phyloP scores from a whole-genome alignment of 805 yeast genomes.

The Wickerhamomyces ciferrii region DNA sequence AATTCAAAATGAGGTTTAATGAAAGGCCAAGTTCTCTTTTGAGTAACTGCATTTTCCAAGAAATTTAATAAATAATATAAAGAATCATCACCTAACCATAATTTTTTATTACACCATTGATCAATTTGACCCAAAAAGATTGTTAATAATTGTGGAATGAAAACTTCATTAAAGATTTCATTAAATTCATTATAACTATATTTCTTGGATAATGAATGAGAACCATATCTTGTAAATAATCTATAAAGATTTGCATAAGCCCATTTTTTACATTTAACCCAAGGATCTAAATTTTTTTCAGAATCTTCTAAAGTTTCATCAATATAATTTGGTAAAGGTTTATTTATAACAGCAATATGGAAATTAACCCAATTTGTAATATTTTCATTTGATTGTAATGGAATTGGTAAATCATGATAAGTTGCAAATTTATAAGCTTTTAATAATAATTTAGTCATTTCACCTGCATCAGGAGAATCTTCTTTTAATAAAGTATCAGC shows the following conservation, averaged over 20 bases:
- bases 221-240: constrained; percentile 66
- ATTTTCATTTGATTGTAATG: constrained; percentile 48
- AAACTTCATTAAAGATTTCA: constrained; percentile 43
- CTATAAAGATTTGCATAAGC: constrained; percentile 73
- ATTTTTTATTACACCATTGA: constrained; percentile 58
- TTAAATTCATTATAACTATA: constrained; percentile 60
- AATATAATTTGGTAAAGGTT: constrained; percentile 51
- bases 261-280: constrained; percentile 86
- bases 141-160: constrained; percentile 69
- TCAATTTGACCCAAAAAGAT: constrained; percentile 64
- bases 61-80: constrained; percentile 63
- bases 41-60: constrained; percentile 53
- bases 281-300: constrained; percentile 48
- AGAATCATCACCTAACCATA: constrained; percentile 69
- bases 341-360: constrained; percentile 61
- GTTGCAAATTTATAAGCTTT: constrained; percentile 78
- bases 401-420: constrained; percentile 63
- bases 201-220: constrained; percentile 37
- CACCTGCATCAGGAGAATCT: constrained; percentile 47
- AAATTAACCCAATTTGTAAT: constrained; percentile 70
- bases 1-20: constrained; percentile 62
- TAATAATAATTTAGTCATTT: constrained; percentile 66
- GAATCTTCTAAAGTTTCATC: constrained; percentile 40
- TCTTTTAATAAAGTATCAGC: constrained; percentile 50
- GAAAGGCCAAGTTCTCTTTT: constrained; percentile 58